Evolutionary conservation across 352 stramenopile species (phyloP).

Genomic region (Aphanomyces astaci): DNA sequence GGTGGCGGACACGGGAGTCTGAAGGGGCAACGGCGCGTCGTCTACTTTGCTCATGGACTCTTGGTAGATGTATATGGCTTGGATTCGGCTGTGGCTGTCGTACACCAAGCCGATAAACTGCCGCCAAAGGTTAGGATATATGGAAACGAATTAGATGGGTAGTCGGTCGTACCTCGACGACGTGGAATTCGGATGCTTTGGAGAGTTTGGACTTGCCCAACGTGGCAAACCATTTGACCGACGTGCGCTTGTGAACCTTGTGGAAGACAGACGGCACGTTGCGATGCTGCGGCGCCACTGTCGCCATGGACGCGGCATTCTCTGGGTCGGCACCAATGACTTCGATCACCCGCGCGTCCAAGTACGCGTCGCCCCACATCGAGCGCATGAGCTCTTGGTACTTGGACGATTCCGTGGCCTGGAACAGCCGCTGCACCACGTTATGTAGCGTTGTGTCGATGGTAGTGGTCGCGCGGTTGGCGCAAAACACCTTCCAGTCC

Average conservation of each 20-base stretch:
- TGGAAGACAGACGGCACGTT: constrained; percentile 34
- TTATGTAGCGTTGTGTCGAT: constrained; percentile 70
- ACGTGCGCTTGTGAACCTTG: constrained; percentile 78
- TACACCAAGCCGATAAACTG: constrained; percentile 81
- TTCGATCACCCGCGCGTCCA: constrained; percentile 79
- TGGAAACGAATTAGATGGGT: constrained; percentile 18
- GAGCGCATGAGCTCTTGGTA: constrained; percentile 81
- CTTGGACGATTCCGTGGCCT: constrained; percentile 75
- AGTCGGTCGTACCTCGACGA: constrained; percentile 41
- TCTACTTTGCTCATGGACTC: constrained; percentile 75
- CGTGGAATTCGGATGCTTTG: constrained; percentile 82
- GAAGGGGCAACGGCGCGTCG: constrained; percentile 34
- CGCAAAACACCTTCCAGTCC: constrained; percentile 82
- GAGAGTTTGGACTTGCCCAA: constrained; percentile 56
- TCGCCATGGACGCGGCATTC: background rate
- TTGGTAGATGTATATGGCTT: constrained; percentile 79
- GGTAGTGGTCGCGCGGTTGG: constrained; percentile 68
- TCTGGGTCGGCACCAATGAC: constrained; percentile 29
- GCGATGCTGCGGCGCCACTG: background rate
- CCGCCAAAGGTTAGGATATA: constrained; percentile 13
- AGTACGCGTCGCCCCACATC: constrained; percentile 66
- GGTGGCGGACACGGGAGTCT: constrained; percentile 31
- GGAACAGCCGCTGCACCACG: constrained; percentile 79
- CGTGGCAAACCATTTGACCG: constrained; percentile 85
- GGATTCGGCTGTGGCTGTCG: constrained; percentile 51